phyloP scores from a whole-genome alignment of 2,329 filamentous ascomycete genomes.

The Triangularia setosa region DNA sequence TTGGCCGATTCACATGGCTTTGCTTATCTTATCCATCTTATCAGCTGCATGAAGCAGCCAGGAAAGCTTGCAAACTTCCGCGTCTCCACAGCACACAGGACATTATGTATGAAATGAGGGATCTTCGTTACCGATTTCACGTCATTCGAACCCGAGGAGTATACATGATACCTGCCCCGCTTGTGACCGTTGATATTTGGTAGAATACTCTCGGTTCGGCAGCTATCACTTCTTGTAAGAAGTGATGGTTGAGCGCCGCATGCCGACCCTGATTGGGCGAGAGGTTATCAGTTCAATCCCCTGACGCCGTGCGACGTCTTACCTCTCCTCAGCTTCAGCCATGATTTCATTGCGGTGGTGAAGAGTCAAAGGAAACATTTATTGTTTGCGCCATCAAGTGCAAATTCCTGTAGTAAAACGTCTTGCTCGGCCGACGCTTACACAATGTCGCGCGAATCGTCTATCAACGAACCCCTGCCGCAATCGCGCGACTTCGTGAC shows the following conservation, averaged over 20 bases:
- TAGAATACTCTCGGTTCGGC: not conserved
- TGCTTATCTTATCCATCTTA: not conserved
- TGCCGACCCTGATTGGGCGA: not conserved
- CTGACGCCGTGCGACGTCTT: not conserved
- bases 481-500: not conserved
- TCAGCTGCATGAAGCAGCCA: not conserved
- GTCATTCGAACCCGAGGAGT: not conserved
- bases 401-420: not conserved
- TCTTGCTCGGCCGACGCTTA: not conserved
- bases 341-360: not conserved
- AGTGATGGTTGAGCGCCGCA: not conserved
- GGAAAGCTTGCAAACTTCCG: not conserved
- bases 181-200: not conserved
- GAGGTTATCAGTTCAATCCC: not conserved
- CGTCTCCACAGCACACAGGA: not conserved
- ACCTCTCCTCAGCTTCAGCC: not conserved
- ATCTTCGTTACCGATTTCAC: not conserved
- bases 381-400: not conserved
- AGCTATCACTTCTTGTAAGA: not conserved
- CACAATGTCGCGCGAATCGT: not conserved
- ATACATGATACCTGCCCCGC: not conserved
- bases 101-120: not conserved
- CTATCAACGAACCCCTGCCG: not conserved
- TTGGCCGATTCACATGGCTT: too few relatives aligned
- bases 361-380: not conserved